These are phyloP conservation scores for Polygonum maritimum DNA, from an alignment of 148 eudicot species.

Conservation along the genomic window DNA sequence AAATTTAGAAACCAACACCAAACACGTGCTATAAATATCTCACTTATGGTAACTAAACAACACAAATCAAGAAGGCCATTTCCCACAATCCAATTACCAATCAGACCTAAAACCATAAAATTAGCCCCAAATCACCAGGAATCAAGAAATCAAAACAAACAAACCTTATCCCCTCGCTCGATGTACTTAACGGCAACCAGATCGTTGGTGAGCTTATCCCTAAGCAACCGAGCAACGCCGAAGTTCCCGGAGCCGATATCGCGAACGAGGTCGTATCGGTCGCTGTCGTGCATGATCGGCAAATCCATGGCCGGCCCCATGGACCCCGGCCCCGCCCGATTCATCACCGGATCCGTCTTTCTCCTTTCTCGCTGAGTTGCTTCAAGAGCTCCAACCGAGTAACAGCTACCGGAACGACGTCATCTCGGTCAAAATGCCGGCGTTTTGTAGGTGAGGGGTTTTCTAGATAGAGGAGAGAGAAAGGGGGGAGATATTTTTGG, in stretches of 20 bases:
- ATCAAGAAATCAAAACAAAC: not conserved
- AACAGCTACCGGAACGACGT: not conserved
- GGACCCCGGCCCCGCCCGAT: conserved; percentile 5
- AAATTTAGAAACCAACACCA: not conserved
- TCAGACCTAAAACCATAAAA: not conserved
- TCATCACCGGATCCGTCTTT: conserved; percentile 11
- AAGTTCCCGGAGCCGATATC: conserved; percentile 50
- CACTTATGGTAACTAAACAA: not conserved
- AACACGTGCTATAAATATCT: conserved; percentile 1
- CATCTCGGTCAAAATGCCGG: not conserved
- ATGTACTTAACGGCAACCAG: conserved; percentile 48
- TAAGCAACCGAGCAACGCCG: conserved; percentile 41
- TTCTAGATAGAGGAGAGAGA: not conserved
- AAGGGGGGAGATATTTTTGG: conserved; percentile 1
- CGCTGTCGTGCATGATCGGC: conserved; percentile 21
- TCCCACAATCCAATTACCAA: not conserved
- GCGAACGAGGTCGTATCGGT: conserved; percentile 15
- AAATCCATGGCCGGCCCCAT: conserved; percentile 14
- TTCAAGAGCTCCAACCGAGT: not conserved
- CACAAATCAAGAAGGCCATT: not conserved
- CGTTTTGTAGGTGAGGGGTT: not conserved
- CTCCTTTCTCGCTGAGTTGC: not conserved
- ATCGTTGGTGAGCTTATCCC: conserved; percentile 32
- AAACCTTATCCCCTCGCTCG: conserved; percentile 42
- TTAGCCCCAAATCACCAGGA: not conserved